Conservation (phyloP, 1,284 basidiomycete species). For the Schizopora paradoxa region DNA sequence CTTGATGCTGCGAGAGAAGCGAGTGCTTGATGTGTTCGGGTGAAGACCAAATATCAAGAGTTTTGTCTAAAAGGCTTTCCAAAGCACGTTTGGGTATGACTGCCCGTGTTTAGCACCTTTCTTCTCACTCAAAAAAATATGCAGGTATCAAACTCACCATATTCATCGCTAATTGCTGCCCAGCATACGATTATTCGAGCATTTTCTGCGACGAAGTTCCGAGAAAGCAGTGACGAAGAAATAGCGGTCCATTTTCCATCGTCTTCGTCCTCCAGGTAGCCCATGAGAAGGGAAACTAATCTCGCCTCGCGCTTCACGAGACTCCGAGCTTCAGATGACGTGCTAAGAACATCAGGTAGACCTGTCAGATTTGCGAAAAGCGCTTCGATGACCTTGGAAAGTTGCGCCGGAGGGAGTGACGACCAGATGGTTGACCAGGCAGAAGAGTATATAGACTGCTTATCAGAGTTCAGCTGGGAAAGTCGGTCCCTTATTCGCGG, state of each 20-base stretch:
- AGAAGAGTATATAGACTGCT: slow-evolving; percentile 33
- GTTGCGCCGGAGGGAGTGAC: slow-evolving; percentile 49
- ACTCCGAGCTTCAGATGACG: slow-evolving; percentile 32
- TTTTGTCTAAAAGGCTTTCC: slow-evolving; percentile 39
- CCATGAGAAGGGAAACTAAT: slow-evolving; percentile 46
- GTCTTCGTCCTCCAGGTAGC: slow-evolving; percentile 36
- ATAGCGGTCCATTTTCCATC: slow-evolving; percentile 49
- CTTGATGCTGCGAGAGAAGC: slow-evolving; percentile 60
- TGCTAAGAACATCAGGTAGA: slow-evolving; percentile 29
- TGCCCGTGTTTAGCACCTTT: slow-evolving; percentile 25
- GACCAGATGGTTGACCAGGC: slow-evolving; percentile 48
- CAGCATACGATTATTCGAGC: slow-evolving; percentile 65
- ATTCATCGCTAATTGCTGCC: slow-evolving; percentile 39
- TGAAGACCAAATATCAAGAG: slow-evolving; percentile 59
- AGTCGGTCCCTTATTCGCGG: slow-evolving; percentile 44
- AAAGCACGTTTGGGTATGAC: slow-evolving; percentile 31
- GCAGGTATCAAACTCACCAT: slow-evolving; percentile 29
- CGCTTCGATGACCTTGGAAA: slow-evolving; percentile 48
- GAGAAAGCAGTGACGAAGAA: slow-evolving; percentile 44
- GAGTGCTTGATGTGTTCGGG: slow-evolving; percentile 69
- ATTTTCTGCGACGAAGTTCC: slow-evolving; percentile 53
- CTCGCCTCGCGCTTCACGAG: slow-evolving; percentile 47
- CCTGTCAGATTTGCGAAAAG: slow-evolving; percentile 44
- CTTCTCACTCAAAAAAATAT: slow-evolving; percentile 3
- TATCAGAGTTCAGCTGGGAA: slow-evolving; percentile 8